These are phyloP conservation scores for Pezicula carpinea DNA, from an alignment of 2,329 filamentous ascomycete genomes.

Conservation along the genomic window DNA sequence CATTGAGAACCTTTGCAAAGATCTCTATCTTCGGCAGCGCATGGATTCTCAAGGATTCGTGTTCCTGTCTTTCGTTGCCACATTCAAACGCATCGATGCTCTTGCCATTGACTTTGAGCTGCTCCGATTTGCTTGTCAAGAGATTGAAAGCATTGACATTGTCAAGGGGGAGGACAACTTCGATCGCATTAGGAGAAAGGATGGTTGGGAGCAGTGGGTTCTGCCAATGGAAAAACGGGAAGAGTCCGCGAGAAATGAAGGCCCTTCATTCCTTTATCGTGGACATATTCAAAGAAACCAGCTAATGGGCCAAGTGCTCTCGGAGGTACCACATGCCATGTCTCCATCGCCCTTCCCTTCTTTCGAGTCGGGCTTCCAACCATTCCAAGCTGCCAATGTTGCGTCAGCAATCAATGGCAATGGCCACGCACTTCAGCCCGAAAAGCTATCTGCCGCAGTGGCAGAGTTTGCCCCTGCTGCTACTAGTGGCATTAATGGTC, in stretches of 20 bases:
- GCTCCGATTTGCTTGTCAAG: constrained; percentile 69
- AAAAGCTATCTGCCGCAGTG: constrained; percentile 57
- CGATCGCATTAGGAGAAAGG: constrained; percentile 70
- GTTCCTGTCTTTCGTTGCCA: constrained; percentile 69
- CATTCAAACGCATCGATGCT: constrained; percentile 80
- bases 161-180: constrained; percentile 69
- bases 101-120: constrained; percentile 69
- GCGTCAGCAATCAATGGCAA: constrained; percentile 31
- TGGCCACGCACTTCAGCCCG: constrained; percentile 34
- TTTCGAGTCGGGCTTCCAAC: constrained; percentile 20
- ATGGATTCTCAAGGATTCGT: constrained; percentile 98
- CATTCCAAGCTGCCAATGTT: constrained; percentile 12
- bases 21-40: constrained; percentile 78
- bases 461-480: constrained; percentile 47
- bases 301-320: too few species aligned
- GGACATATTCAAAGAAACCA: constrained; percentile 15
- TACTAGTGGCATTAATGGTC: not conserved
- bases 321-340: constrained; percentile 23
- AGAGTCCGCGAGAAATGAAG: constrained; percentile 67
- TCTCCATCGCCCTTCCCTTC: constrained; percentile 25
- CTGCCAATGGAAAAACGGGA: constrained; percentile 68
- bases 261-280: constrained; percentile 38
- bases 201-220: constrained; percentile 79
- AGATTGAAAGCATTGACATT: constrained; percentile 70
- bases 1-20: constrained; percentile 90